These are phyloP conservation scores for Aureobasidium leucospermi DNA, from an alignment of 2,329 filamentous ascomycete species.

Conservation along the genomic window DNA sequence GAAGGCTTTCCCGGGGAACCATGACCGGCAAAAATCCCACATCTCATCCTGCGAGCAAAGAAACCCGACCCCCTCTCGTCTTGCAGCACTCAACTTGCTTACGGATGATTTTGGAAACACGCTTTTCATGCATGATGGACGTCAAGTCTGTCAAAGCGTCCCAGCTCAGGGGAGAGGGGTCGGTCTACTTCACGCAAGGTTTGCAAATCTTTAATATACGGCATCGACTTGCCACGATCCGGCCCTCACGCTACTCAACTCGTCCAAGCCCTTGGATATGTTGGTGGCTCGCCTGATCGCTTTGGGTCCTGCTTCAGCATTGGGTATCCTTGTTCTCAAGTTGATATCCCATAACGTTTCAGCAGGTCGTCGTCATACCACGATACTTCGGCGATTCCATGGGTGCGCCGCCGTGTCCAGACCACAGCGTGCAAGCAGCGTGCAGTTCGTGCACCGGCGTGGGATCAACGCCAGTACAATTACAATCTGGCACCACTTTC, in stretches of 20 bases:
- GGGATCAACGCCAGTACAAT: not conserved
- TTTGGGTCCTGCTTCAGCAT: not conserved
- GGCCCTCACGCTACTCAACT: not conserved
- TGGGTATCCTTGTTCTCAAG: not conserved
- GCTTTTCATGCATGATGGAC: not conserved
- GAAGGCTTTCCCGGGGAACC: not conserved
- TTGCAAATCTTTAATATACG: conserved; percentile 9
- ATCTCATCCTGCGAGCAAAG: not conserved
- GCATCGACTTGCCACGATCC: conserved; percentile 1
- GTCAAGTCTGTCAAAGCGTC: conserved; percentile 7
- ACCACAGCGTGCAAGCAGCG: not conserved
- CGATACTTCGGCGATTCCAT: not conserved
- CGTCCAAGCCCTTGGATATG: not conserved
- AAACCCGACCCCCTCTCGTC: not conserved
- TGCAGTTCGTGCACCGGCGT: not conserved
- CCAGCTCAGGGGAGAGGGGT: not conserved
- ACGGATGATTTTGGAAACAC: not conserved
- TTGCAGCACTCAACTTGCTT: not conserved
- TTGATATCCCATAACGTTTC: not conserved
- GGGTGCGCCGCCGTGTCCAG: not conserved
- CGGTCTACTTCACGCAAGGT: not conserved
- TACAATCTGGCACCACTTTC: not conserved
- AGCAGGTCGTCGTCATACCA: not conserved
- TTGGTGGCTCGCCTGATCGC: not conserved
- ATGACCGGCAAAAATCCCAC: not conserved